phyloP scores from a whole-genome alignment of 1,139 yeast genomes.

The Scheffersomyces insectosa region DNA sequence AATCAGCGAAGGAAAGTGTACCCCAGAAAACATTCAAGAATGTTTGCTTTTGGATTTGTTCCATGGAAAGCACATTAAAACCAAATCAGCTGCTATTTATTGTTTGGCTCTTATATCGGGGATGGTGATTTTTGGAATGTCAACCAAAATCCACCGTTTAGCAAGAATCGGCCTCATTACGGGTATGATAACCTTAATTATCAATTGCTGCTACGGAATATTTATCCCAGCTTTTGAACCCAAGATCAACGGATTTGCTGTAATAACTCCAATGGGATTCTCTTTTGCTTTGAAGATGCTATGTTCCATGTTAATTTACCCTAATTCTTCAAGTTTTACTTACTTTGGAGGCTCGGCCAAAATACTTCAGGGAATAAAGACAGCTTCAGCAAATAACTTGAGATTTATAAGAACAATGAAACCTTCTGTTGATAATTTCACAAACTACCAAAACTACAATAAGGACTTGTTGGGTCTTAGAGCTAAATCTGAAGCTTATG shows the following conservation, averaged over 20 bases:
- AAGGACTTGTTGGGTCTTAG: slow-evolving; percentile 22
- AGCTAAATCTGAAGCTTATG: slow-evolving; percentile 21
- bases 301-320: slow-evolving; percentile 25
- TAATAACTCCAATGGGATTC: slow-evolving; percentile 28
- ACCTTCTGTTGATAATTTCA: slow-evolving; percentile 29
- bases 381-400: slow-evolving; percentile 20
- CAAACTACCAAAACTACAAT: slow-evolving; percentile 21
- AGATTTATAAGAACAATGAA: slow-evolving; percentile 26
- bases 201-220: slow-evolving; percentile 26
- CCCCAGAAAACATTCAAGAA: slow-evolving; percentile 15
- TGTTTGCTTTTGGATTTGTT: slow-evolving; percentile 26
- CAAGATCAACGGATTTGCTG: slow-evolving; percentile 15
- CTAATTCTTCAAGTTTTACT: slow-evolving; percentile 29
- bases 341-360: slow-evolving; percentile 21
- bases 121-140: slow-evolving; percentile 25
- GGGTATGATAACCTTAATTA: slow-evolving; percentile 23
- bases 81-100: slow-evolving; percentile 26
- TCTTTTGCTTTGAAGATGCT: slow-evolving; percentile 22
- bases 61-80: slow-evolving; percentile 30
- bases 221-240: slow-evolving; percentile 32
- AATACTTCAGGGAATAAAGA: slow-evolving; percentile 16
- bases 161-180: slow-evolving; percentile 22
- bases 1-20: slow-evolving; percentile 30
- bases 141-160: slow-evolving; percentile 20
- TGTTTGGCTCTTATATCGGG: slow-evolving; percentile 27